Base-by-base conservation (phyloP, 169 alveolate genomes). In the Plasmodium fragile region DNA sequence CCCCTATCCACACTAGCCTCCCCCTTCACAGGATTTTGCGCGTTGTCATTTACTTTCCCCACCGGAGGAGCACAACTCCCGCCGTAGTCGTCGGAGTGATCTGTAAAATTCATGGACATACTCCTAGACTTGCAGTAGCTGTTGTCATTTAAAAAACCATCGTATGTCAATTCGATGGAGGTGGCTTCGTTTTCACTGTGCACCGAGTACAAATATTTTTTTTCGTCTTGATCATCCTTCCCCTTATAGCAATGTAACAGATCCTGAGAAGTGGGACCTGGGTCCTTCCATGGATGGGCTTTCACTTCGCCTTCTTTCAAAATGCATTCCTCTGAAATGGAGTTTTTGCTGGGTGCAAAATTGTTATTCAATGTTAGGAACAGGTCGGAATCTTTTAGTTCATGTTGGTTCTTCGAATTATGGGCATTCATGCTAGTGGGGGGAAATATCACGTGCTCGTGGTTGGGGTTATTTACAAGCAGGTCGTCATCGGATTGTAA, bases 21-120 rank as follows among this genome's bases (percentile, higher is more conserved):
- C 18, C 34, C 36, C 0, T 59, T 59, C 34, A 59, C 73, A 59
- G 32, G 34, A 11, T 0, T 18, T 6, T 4, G n/a, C 36, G 36
- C 36, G 3, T 65, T 22, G 75, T 6, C 75, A 6, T 1, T 65
- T 65, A 39, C 11, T 65, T 6, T 2, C 30, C 71, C 72, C 36
- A 32, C 65, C 4, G 39, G 72, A 22, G 59, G 72, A 70, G 11
- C 36, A 65, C 13, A 65, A 65, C 41, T 22, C 30, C 75, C 36
- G 5, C 18, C 41, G 59, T 22, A 25, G 10, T 7, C 25, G 10
- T 81, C 90, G n/a, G 82, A 83, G 30, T 13, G 71, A 71, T 83
- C 92, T 4, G 82, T 72, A 83, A 69, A 69, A 83, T 70, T 70
- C 73, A 43, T 28, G n/a, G 83, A 83, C 7, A 80, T 83, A 28